Evolutionary conservation across 2,329 filamentous ascomycete genomes (phyloP), one percentile per base, ranked within the genome.

Genomic region (Orbilia oligospora): DNA sequence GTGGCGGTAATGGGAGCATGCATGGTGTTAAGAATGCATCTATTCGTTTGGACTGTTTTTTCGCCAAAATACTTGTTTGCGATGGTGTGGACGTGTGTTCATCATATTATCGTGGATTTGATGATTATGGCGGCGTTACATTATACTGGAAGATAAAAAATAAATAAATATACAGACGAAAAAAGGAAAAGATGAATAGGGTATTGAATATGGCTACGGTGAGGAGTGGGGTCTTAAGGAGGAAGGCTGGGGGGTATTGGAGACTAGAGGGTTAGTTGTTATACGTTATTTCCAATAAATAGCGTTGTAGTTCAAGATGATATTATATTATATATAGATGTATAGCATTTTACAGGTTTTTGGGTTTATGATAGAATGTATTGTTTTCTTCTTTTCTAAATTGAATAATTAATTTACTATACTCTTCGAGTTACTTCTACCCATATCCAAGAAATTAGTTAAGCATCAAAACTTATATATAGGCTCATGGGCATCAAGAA

Each of bases 31-130:
- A 87, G 95, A 81, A 93, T 93, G 33, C 96, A 99, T 87, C 84
- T 99, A 73, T 99, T 99, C 83, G 94, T 99, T 79, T 99, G 96
- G 96, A 98, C 95, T 0, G 96, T 99, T 10, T 99, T 99, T 84
- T 97, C 93, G 80, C 96, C 96, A 0, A 99, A 98, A 84, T 98
- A 94, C 84, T 85, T 99, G 81, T 99, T 97, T 84, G 92, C 90
- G 80, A 91, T 96, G 87, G 93, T 92, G 14, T 99, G 96, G 97
- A 90, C 89, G 80, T 83, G 95, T 55, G 92, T 89, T 6, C 93
- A 94, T 86, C 95, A 99, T 88, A 83, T 94, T 78, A 83, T 88
- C 44, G 86, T 95, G 51, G 94, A 95, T 83, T 81, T 94, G 38
- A 86, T 88, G 4, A 81, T 91, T 51, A 90, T 90, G 0, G 87